Evolutionary conservation across 1,284 basidiomycete genomes (phyloP), one percentile per base, ranked within the genome.

Genomic region (Meira nashicola): DNA sequence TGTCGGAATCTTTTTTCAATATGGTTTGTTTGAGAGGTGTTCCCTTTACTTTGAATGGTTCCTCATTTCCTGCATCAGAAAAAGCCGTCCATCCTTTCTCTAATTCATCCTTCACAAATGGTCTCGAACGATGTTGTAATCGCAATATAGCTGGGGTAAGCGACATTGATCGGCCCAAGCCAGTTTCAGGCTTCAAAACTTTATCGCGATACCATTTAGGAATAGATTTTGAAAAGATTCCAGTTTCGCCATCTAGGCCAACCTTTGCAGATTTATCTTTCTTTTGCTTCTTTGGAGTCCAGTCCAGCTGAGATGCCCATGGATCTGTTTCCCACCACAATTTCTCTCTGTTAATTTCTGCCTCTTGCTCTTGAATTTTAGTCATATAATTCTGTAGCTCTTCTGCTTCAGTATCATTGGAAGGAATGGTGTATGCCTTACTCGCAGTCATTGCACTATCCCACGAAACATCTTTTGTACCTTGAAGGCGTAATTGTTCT

Each of bases 261-360:
- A 14, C 17, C 43, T 9, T 39, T 43, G 23, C 14, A n/a, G 48
- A 40, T 59, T 66, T 63, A 37, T 62, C 25, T 47, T 64, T 81
- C 70, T 87, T 85, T n/a, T 87, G 86, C 1, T 85, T 82, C 79
- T 97, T 97, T 0, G 90, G 90, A 1, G 89, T 87, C 94, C 94
- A 98, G 78, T 99, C 93, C 55, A 98, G 82, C 78, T 99, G 95
- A 51, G 83, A 84, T 15, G 92, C 80, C 93, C 93, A 98, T 1
- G 86, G 84, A 77, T 94, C 89, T 1, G 85, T 82, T 65, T 85
- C 85, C 86, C 89, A 90, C 51, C 79, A 70, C 58, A 25, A 57
- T 57, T 39, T 38, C 17, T 23, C 33, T 44, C 25, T 57, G 56
- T 21, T 57, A 53, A 19, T 38, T 37, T 39, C 41, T 43, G 15